A percentile compares a stretch with the other conserved stretches of the same genome.
These are phyloP conservation scores for Mayamaea pseudoterrestris DNA, from an alignment of 108 stramenopile genomes.

Conservation along the genomic window DNA sequence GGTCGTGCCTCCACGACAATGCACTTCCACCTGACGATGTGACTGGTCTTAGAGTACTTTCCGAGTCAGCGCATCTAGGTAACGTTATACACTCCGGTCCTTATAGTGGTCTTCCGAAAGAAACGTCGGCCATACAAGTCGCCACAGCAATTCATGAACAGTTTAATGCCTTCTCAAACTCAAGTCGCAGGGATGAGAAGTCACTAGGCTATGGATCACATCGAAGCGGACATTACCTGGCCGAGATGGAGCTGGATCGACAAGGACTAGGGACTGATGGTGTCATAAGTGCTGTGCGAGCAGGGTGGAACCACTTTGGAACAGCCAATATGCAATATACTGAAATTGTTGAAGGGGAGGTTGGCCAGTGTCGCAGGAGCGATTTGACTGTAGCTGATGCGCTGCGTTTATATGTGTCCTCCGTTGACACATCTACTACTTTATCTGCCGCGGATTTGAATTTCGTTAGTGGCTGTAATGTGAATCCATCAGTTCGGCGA, in stretches of 20 bases:
- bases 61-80: constrained; percentile 68
- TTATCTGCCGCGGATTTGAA: constrained; percentile 27
- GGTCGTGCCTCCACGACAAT: constrained; percentile 38
- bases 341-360: constrained; percentile 42
- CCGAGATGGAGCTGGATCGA: constrained; percentile 44
- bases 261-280: constrained; percentile 55
- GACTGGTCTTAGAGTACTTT: constrained; percentile 66
- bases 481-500: no score
- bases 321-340: constrained; percentile 51
- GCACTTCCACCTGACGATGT: constrained; percentile 67
- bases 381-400: constrained; percentile 60
- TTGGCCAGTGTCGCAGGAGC: constrained; percentile 41
- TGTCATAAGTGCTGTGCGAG: constrained; percentile 38
- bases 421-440: constrained; percentile 36
- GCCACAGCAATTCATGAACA: constrained; percentile 66
- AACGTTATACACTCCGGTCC: constrained; percentile 43
- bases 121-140: constrained; percentile 69
- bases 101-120: constrained; percentile 57
- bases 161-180: constrained; percentile 58
- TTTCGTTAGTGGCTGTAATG: constrained; percentile 16
- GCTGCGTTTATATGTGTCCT: constrained; percentile 60
- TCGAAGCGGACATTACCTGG: constrained; percentile 23
- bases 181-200: no score
- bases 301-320: constrained; percentile 27
- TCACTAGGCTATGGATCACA: no score